These are phyloP conservation scores for Capsicum rhomboideum DNA, from an alignment of 257 asterid genomes.

Conservation along the genomic window DNA sequence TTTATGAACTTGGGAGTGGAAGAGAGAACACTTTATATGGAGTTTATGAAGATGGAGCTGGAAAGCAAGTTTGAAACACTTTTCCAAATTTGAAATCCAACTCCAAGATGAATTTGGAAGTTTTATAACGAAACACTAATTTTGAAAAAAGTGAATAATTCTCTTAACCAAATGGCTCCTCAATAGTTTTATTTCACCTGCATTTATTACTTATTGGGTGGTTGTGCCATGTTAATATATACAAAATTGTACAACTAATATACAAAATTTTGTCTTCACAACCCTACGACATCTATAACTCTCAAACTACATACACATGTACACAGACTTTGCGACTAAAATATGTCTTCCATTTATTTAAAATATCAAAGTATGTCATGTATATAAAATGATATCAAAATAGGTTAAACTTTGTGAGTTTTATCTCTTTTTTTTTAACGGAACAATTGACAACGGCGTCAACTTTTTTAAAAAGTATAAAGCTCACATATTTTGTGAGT, in stretches of 20 bases:
- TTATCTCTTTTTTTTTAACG: too few relatives aligned
- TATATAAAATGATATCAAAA: too few relatives aligned
- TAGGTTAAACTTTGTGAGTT: too few relatives aligned
- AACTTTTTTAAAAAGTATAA: too few relatives aligned
- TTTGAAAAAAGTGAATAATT: background rate
- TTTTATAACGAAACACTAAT: background rate
- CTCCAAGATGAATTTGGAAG: too few relatives aligned
- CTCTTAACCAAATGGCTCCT: background rate
- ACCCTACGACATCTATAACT: slow-evolving; percentile 21
- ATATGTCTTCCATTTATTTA: too few relatives aligned
- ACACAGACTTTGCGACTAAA: too few relatives aligned
- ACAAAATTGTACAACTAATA: background rate
- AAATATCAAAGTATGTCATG: too few relatives aligned
- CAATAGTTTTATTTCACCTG: too few relatives aligned
- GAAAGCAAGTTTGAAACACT: background rate
- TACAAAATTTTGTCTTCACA: slow-evolving; percentile 21
- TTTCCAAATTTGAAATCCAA: background rate
- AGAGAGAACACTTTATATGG: background rate
- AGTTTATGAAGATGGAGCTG: background rate
- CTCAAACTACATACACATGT: background rate
- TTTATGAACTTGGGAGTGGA: background rate
- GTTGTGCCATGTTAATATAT: background rate
- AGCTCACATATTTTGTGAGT: too few relatives aligned
- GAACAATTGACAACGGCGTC: too few relatives aligned
- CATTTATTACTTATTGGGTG: background rate